Evolutionary conservation across 331 rosid genomes (phyloP).

Genomic region (Pyracantha coccinea): DNA sequence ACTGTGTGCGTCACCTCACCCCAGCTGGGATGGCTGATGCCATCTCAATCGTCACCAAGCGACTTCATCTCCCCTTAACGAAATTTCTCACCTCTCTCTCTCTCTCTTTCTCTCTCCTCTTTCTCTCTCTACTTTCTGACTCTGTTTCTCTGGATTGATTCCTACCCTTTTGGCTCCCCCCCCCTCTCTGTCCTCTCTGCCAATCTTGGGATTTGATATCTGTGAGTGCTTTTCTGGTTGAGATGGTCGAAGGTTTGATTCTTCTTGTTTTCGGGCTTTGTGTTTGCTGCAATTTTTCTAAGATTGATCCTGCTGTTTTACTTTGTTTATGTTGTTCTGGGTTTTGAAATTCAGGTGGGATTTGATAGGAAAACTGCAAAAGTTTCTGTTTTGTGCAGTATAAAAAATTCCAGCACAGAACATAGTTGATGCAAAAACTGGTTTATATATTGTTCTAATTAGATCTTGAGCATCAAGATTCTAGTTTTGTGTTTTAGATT

Average conservation of each 20-base stretch:
- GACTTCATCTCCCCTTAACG: constrained; percentile 44
- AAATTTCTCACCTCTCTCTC: background rate
- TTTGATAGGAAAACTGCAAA: background rate
- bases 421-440: background rate
- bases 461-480: background rate
- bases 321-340: background rate
- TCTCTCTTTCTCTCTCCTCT: background rate
- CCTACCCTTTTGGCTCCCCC: background rate
- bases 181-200: background rate
- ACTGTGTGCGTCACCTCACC: constrained; percentile 34
- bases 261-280: constrained; percentile 1
- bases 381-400: background rate
- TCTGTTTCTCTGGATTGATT: constrained; percentile 11
- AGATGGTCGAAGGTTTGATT: background rate
- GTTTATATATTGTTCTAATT: background rate
- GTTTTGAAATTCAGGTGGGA: background rate
- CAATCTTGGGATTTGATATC: constrained; percentile 8
- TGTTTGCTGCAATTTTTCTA: background rate
- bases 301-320: background rate
- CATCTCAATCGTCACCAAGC: constrained; percentile 43
- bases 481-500: background rate
- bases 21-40: constrained; percentile 50
- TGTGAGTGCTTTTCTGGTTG: background rate
- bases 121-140: background rate
- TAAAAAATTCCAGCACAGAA: background rate